Conservation (phyloP, 768 basidiomycete species). For the Rhodotorula graminis region DNA sequence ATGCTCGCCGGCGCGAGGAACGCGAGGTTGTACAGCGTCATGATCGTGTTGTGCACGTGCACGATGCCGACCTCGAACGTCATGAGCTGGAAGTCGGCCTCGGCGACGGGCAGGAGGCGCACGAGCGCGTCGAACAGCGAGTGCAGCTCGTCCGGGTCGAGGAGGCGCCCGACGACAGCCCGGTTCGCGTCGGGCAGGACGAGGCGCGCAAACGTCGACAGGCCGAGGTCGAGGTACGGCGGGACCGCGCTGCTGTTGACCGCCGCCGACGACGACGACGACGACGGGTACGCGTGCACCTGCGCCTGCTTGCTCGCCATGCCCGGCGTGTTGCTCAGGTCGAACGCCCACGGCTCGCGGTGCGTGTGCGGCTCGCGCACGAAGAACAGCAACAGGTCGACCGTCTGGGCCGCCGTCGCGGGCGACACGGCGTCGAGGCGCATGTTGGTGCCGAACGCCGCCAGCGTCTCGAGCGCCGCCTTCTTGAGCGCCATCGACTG, state of each 20-base stretch:
- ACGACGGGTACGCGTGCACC: slow-evolving; percentile 53
- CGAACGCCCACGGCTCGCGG: slow-evolving; percentile 38
- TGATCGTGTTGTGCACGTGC: slow-evolving; percentile 70
- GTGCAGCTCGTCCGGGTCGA: slow-evolving; percentile 60
- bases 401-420: background rate
- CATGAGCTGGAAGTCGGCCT: slow-evolving; percentile 59
- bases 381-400: slow-evolving; percentile 44
- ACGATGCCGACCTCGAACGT: slow-evolving; percentile 63
- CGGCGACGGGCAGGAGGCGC: slow-evolving; percentile 74
- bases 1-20: slow-evolving; percentile 74
- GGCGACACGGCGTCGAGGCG: slow-evolving; percentile 51
- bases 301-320: background rate
- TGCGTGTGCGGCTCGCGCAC: slow-evolving; percentile 47
- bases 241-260: slow-evolving; percentile 49
- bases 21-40: slow-evolving; percentile 78
- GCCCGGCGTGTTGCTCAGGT: slow-evolving; percentile 23
- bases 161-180: slow-evolving; percentile 59
- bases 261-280: too few relatives aligned
- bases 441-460: slow-evolving; percentile 58
- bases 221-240: slow-evolving; percentile 58
- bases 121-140: slow-evolving; percentile 65
- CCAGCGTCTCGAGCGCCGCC: slow-evolving; percentile 67
- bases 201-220: slow-evolving; percentile 77
- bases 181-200: slow-evolving; percentile 74
- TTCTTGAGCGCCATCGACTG: slow-evolving; percentile 71